These are phyloP conservation scores for Didymosphaeria variabile DNA, from an alignment of 2,329 filamentous ascomycete genomes.

Conservation along the genomic window DNA sequence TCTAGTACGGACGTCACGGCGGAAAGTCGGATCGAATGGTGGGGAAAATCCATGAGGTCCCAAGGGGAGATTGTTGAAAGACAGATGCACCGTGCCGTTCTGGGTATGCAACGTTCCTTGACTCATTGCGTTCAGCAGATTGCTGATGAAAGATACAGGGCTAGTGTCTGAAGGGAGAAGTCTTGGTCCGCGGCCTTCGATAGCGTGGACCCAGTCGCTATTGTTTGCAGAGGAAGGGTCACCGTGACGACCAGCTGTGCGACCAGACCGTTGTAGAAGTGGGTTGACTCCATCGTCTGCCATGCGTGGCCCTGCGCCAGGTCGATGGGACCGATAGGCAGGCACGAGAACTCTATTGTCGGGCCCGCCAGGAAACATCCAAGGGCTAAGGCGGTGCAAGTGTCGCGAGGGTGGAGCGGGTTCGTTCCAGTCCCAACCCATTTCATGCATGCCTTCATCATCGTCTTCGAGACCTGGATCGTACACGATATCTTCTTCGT, in stretches of 20 bases:
- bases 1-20: conserved; percentile 42
- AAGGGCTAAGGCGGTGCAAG: conserved; percentile 62
- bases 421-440: conserved; percentile 62
- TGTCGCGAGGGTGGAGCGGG: conserved; percentile 57
- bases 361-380: conserved; percentile 67
- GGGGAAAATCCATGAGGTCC: conserved; percentile 33
- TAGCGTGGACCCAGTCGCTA: conserved; percentile 63
- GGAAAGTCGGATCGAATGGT: conserved; percentile 43
- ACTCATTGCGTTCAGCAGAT: conserved; percentile 64
- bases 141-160: conserved; percentile 66
- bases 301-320: conserved; percentile 63
- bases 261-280: conserved; percentile 73
- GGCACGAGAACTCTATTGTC: conserved; percentile 53
- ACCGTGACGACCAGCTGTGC: conserved; percentile 34
- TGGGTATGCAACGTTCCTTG: conserved; percentile 49
- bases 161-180: conserved; percentile 55
- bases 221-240: conserved; percentile 35
- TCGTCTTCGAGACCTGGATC: conserved; percentile 60
- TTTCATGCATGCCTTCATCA: conserved; percentile 51
- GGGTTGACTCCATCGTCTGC: conserved; percentile 88
- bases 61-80: conserved; percentile 55
- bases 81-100: conserved; percentile 61
- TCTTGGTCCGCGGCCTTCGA: conserved; percentile 58
- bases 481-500: conserved; percentile 70
- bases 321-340: conserved; percentile 63